Evolutionary conservation across 768 basidiomycete genomes (phyloP), one percentile per base, ranked within the genome.

Genomic region (Cystobasidium ongulense): DNA sequence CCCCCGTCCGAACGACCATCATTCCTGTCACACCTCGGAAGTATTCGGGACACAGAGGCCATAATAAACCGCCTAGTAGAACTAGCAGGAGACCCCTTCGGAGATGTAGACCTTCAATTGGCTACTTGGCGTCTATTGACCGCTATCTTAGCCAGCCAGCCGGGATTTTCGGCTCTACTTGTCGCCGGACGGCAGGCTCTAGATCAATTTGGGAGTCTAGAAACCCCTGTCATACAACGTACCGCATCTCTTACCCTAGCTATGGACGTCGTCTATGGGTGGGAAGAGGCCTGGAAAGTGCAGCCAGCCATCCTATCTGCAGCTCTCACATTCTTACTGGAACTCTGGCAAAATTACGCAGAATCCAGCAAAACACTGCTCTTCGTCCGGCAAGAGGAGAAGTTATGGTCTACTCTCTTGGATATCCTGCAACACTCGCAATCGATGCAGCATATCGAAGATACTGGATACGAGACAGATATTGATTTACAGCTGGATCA

Each of bases 71-170:
- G 38, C 46, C 64, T 64, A 35, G 74, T 65, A 29, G 75, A 39
- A n/a, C 65, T 75, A 7, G 77, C 33, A 0, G 74, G 41, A 15
- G 76, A 70, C 33, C 78, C 43, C 61, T 63, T 33, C 23, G 72
- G 67, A 29, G 31, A 13, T 39, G 25, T 52, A 46, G 75, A 84
- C 8, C 84, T 91, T 36, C 87, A 89, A 23, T 88, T 85, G 63
- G 86, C 89, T 0, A 86, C 90, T 4, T 97, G 94, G 93, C 86
- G 85, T 75, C 89, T 95, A 76, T 87, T 95, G 43, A 82, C 89
- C 0, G 84, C 90, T 21, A 88, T 90, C 0, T 87, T 94, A 17
- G 88, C 90, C 77, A 89, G 88, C 75, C 92, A 93, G 79, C 92
- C 94, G 0, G 91, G 93, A 0, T 83, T 95, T 3, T 88, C 89